phyloP scores from a whole-genome alignment of 495 filamentous ascomycete species.

The Daldinia bambusicola region DNA sequence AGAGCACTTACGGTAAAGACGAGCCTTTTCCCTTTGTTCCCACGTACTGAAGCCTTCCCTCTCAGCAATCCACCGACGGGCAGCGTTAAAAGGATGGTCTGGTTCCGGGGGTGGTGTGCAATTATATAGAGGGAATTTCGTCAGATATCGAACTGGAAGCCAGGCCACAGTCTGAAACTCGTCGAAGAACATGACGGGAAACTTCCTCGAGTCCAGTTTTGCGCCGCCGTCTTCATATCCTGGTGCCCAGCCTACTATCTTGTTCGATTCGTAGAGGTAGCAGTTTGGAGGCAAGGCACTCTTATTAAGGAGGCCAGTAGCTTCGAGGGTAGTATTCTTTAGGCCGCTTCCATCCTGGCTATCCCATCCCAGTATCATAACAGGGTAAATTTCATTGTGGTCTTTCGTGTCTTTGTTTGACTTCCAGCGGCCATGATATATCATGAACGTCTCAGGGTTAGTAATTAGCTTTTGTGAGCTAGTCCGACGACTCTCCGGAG shows the following conservation, averaged over 20 bases:
- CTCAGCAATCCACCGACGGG: slow-evolving; percentile 46
- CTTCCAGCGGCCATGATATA: slow-evolving; percentile 53
- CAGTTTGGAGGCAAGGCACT: slow-evolving; percentile 46
- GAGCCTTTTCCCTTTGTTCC: slow-evolving; percentile 37
- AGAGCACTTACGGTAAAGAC: slow-evolving; percentile 12
- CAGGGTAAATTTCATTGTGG: slow-evolving; percentile 47
- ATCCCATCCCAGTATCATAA: slow-evolving; percentile 55
- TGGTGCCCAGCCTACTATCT: slow-evolving; percentile 53
- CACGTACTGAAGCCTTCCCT: slow-evolving; percentile 41
- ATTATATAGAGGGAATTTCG: slow-evolving; percentile 39
- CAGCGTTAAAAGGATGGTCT: slow-evolving; percentile 41
- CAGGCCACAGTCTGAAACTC: slow-evolving; percentile 30
- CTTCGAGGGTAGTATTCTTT: slow-evolving; percentile 40
- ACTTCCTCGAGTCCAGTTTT: slow-evolving; percentile 49
- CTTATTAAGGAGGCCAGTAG: slow-evolving; percentile 49
- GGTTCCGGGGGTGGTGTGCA: slow-evolving; percentile 4
- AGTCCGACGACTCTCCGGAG: neutral
- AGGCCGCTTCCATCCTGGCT: slow-evolving; percentile 50
- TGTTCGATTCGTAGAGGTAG: slow-evolving; percentile 44
- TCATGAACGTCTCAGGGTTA: slow-evolving; percentile 40
- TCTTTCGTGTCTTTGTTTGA: slow-evolving; percentile 16
- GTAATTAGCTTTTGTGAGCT: slow-evolving; percentile 19
- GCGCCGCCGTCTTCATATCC: slow-evolving; percentile 54
- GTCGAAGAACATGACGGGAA: slow-evolving; percentile 59
- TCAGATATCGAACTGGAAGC: slow-evolving; percentile 37